These are phyloP conservation scores for Boletus vinaceobasis DNA, from an alignment of 768 basidiomycete species.

Conservation along the genomic window DNA sequence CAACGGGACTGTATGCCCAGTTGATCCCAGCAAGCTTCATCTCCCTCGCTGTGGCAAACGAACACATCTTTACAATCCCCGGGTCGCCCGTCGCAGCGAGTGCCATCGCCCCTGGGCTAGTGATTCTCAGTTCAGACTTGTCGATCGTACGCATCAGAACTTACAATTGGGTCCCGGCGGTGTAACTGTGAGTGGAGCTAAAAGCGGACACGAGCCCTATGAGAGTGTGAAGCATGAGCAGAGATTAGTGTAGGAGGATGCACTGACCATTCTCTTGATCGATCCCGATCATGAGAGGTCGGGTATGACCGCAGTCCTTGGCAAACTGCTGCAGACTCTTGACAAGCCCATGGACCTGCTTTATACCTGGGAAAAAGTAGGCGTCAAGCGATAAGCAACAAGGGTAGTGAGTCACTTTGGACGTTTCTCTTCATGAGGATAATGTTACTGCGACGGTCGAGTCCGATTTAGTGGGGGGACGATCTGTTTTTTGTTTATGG, in stretches of 20 bases:
- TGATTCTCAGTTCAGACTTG: background rate
- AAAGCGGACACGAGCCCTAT: conserved; percentile 70
- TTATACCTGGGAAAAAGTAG: conserved; percentile 38
- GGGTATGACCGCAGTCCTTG: conserved; percentile 50
- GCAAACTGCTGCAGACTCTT: conserved; percentile 52
- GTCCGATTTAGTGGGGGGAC: background rate
- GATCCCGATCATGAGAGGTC: conserved; percentile 62
- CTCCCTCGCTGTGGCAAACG: conserved; percentile 53
- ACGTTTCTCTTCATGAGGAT: conserved; percentile 72
- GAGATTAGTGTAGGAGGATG: background rate
- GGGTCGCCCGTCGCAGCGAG: conserved; percentile 52
- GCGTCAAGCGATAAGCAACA: background rate
- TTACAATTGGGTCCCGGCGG: conserved; percentile 66
- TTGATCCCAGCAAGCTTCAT: conserved; percentile 61
- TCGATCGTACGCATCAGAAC: conserved; percentile 20
- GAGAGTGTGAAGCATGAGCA: background rate
- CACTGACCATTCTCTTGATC: conserved; percentile 70
- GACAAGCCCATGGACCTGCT: conserved; percentile 49
- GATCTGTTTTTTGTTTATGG: too few relatives aligned
- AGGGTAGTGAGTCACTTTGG: conserved; percentile 34
- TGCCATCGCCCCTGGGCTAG: conserved; percentile 73
- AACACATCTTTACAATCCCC: conserved; percentile 41
- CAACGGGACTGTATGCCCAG: conserved; percentile 71
- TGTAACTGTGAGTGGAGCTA: conserved; percentile 37
- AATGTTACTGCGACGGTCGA: conserved; percentile 42